phyloP scores from a whole-genome alignment of 805 yeast genomes.

The Spathaspora girioi region DNA sequence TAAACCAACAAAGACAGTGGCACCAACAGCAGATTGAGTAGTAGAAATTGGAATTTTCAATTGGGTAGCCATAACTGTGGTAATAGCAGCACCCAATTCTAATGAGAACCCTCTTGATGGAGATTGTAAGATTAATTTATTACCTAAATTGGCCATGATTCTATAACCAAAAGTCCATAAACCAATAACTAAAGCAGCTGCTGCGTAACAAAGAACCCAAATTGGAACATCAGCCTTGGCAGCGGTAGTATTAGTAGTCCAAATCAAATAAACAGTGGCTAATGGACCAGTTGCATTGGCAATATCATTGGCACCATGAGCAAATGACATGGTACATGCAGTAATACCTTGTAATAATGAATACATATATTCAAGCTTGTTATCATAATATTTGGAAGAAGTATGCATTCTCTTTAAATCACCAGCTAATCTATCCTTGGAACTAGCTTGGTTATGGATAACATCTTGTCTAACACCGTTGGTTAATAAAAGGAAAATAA shows the following conservation, averaged over 20 bases:
- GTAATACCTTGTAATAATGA: slow-evolving; percentile 68
- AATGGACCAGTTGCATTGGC: slow-evolving; percentile 77
- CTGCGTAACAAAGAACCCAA: slow-evolving; percentile 71
- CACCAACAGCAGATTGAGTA: slow-evolving; percentile 77
- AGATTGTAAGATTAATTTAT: slow-evolving; percentile 69
- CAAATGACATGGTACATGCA: slow-evolving; percentile 77
- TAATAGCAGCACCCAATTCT: slow-evolving; percentile 75
- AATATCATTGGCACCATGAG: slow-evolving; percentile 80
- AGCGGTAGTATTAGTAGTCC: slow-evolving; percentile 48
- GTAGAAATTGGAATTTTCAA: slow-evolving; percentile 71
- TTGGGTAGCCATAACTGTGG: slow-evolving; percentile 73
- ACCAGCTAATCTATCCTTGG: slow-evolving; percentile 40
- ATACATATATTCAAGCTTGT: slow-evolving; percentile 64
- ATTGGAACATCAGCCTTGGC: slow-evolving; percentile 58
- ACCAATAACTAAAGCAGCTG: slow-evolving; percentile 63
- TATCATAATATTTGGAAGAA: slow-evolving; percentile 63
- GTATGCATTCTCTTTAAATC: slow-evolving; percentile 50
- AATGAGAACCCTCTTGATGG: slow-evolving; percentile 76
- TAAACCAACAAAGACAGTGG: slow-evolving; percentile 71
- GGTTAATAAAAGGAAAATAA: slow-evolving; percentile 45
- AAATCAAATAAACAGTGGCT: slow-evolving; percentile 58
- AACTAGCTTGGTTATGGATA: slow-evolving; percentile 42
- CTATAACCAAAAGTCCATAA: slow-evolving; percentile 69
- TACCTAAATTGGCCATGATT: slow-evolving; percentile 69
- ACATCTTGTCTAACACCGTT: slow-evolving; percentile 69